Percentiles rank a stretch among this genome's conserved stretches.
These are phyloP conservation scores for Pyricularia sp. DNA, from an alignment of 2,329 filamentous ascomycete genomes.

Conservation along the genomic window DNA sequence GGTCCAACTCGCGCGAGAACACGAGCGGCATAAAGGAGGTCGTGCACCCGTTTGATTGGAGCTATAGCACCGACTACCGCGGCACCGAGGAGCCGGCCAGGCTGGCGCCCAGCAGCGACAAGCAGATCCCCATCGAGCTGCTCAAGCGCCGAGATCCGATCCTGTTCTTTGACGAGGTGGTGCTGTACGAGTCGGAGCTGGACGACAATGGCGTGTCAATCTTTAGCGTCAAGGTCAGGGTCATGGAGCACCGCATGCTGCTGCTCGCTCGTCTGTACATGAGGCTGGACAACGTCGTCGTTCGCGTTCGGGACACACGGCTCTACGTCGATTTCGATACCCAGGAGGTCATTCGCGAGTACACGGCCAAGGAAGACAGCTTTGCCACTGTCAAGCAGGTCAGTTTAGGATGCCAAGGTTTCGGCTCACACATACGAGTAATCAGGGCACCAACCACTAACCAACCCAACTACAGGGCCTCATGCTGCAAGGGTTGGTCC, in stretches of 20 bases:
- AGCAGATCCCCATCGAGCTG: constrained; percentile 65
- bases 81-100: constrained; percentile 39
- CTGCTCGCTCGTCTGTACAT: constrained; percentile 82
- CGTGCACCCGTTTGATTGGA: constrained; percentile 96
- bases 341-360: constrained; percentile 73
- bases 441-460: background rate
- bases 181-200: constrained; percentile 93
- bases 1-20: constrained; percentile 56
- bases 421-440: background rate
- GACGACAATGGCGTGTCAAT: constrained; percentile 94
- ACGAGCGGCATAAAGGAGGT: constrained; percentile 83
- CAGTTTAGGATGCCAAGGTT: constrained; percentile 18
- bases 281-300: constrained; percentile 78
- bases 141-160: constrained; percentile 86
- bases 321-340: constrained; percentile 81
- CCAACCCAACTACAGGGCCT: constrained; percentile 26
- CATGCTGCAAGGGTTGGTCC: constrained; percentile 33
- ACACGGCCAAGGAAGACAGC: constrained; percentile 70
- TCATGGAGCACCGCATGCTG: constrained; percentile 81
- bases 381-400: constrained; percentile 68
- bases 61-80: constrained; percentile 78
- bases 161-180: constrained; percentile 89
- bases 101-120: background rate
- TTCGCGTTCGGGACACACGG: constrained; percentile 78
- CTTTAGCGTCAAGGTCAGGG: constrained; percentile 78